A percentile compares a stretch with the other conserved stretches of the same genome.
phyloP scores from a whole-genome alignment of 257 asterid species.

The Solanum bulbocastanum region DNA sequence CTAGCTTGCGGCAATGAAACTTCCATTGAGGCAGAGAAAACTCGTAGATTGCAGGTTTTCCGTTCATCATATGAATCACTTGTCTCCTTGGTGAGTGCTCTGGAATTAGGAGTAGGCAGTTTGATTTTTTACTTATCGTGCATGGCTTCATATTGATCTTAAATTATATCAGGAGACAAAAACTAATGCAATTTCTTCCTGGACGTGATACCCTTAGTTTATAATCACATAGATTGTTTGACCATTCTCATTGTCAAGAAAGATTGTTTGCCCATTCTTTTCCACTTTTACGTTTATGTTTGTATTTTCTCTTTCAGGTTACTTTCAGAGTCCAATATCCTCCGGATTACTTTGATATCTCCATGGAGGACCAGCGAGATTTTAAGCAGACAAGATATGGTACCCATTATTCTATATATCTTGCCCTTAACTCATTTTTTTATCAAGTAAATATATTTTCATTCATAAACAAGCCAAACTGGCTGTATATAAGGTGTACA shows the following conservation, averaged over 20 bases:
- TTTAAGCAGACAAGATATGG: constrained; percentile 96
- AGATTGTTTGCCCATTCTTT: background rate
- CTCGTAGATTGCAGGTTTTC: constrained; percentile 61
- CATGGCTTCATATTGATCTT: background rate
- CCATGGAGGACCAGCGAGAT: constrained; percentile 92
- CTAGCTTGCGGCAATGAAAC: constrained; percentile 45
- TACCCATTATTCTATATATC: constrained; percentile 12
- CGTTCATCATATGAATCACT: constrained; percentile 75
- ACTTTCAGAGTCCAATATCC: constrained; percentile 83
- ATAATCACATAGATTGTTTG: background rate
- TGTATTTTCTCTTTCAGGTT: constrained; percentile 38
- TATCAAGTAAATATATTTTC: background rate
- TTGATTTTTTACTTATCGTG: background rate
- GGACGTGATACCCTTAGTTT: background rate
- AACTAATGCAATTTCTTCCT: background rate
- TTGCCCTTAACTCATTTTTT: background rate
- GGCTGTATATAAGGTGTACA: background rate
- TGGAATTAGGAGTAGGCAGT: background rate
- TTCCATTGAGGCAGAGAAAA: constrained; percentile 60
- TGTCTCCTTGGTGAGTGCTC: constrained; percentile 72
- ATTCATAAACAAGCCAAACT: background rate
- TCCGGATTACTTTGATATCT: constrained; percentile 70
- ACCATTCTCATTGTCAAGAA: background rate
- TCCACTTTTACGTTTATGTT: background rate
- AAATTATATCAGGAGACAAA: background rate